Base-by-base conservation (phyloP, 192 early-diverging fungal genomes). In the Phlyctochytrium bullatum region DNA sequence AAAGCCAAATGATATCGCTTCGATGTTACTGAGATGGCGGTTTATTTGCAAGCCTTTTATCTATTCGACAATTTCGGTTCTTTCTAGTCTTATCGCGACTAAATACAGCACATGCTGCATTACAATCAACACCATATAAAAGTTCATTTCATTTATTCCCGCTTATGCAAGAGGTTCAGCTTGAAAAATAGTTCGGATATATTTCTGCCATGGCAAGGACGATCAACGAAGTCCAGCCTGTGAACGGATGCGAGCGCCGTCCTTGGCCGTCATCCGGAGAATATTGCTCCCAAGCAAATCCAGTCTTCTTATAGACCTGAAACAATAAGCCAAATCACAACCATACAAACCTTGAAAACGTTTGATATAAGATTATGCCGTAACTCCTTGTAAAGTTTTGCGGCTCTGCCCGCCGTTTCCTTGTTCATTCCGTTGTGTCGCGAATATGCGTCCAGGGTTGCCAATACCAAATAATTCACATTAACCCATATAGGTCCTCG, bases 241-340 rank as follows among this genome's bases (percentile, higher is more conserved):
- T 96, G 67, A 98, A 98, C 47, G 95, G 95, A 81, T 94, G 95
- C 58, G 91, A 92, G 52, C 92, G 80, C 65, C 83, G 75, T 0
- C 93, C 92, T 34, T 80, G 57, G 30, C 95, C 95, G 32, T 82
- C 86, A 51, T 76, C 74, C 2, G 86, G 82, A 4, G 86, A 88
- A 75, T 95, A 98, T 74, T 98, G 92, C 76, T 98, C 93, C 93
- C 93, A 95, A 32, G 92, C 86, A 76, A 88, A 95, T 16, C 92
- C 89, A 1, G 91, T 90, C 17, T 79, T 62, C 51, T 80, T 62
- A 73, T 93, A 98, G 64, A 92, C 82, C 73, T 89, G 68, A 36
- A 36, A 1, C 47, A 34, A n/a, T 20, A 4, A 24, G 30, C 60
- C 32, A 62, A 61, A 12, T 17, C 17, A 35, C 24, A 31, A 36